Evolutionary conservation across 257 asterid species (phyloP).

Genomic region (Solanum sparsipilum): DNA sequence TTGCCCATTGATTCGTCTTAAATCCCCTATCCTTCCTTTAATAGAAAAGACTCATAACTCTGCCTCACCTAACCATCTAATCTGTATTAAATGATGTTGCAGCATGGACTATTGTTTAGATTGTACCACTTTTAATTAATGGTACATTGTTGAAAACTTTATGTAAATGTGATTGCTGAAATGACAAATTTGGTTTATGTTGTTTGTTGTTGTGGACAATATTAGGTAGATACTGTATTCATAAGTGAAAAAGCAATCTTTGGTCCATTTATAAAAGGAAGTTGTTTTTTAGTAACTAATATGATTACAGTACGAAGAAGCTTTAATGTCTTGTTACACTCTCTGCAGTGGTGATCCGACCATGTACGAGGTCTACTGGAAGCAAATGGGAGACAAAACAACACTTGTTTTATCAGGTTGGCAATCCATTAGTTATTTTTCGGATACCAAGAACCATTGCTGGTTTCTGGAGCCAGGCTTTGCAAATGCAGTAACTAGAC

Average conservation of each 20-base stretch:
- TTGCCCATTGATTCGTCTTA: conserved; percentile 16
- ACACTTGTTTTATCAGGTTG: conserved; percentile 71
- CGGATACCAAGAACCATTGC: conserved; percentile 53
- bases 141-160: background rate
- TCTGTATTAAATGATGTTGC: conserved; percentile 30
- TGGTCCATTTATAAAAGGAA: background rate
- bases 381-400: conserved; percentile 53
- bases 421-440: conserved; percentile 85
- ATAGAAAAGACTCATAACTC: conserved; percentile 28
- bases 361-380: conserved; percentile 86
- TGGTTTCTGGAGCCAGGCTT: conserved; percentile 89
- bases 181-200: background rate
- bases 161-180: background rate
- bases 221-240: background rate
- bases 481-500: conserved; percentile 37
- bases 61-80: conserved; percentile 42
- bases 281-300: background rate
- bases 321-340: background rate
- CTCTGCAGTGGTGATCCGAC: conserved; percentile 84
- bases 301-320: background rate
- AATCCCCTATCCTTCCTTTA: conserved; percentile 53
- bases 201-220: background rate
- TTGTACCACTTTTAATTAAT: conserved; percentile 18
- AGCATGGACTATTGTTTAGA: conserved; percentile 36
- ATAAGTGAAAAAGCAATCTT: background rate